Conservation (phyloP, 2,329 filamentous ascomycete genomes). For the Alternaria ventricosa region DNA sequence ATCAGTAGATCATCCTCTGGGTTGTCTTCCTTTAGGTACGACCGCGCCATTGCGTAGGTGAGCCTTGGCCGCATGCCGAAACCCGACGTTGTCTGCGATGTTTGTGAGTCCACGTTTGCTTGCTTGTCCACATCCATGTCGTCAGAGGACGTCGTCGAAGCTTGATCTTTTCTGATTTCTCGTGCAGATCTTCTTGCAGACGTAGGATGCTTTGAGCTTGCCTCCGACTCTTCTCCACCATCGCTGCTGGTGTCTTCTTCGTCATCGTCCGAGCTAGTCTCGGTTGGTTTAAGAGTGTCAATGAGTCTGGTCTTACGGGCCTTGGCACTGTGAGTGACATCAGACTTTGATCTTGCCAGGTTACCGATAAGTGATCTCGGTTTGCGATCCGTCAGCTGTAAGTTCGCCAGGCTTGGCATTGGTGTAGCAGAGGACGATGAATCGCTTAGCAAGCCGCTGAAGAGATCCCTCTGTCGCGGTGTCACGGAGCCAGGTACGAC, state of each 20-base stretch:
- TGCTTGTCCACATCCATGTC: slow-evolving; percentile 31
- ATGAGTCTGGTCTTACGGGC: slow-evolving; percentile 39
- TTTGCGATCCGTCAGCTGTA: slow-evolving; percentile 39
- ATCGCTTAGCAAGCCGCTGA: slow-evolving; percentile 42
- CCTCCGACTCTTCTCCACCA: slow-evolving; percentile 19
- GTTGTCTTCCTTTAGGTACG: slow-evolving; percentile 63
- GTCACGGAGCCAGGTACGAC: slow-evolving; percentile 41
- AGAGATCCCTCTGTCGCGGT: slow-evolving; percentile 45
- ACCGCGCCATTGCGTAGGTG: slow-evolving; percentile 66
- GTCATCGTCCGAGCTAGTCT: slow-evolving; percentile 31
- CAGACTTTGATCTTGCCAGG: slow-evolving; percentile 42
- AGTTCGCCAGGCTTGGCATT: slow-evolving; percentile 39
- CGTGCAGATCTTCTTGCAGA: background rate
- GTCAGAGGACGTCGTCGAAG: slow-evolving; percentile 2
- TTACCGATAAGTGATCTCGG: slow-evolving; percentile 26
- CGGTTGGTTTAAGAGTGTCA: slow-evolving; percentile 37
- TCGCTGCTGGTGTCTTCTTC: slow-evolving; percentile 37
- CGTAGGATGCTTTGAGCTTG: background rate
- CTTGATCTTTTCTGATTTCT: background rate
- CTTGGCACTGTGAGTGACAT: slow-evolving; percentile 34
- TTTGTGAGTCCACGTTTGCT: slow-evolving; percentile 30
- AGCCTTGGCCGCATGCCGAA: slow-evolving; percentile 50
- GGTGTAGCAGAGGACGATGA: slow-evolving; percentile 33
- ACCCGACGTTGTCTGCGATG: slow-evolving; percentile 30
- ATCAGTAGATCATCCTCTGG: slow-evolving; percentile 50